Percentiles rank a stretch among this genome's conserved stretches.
These are phyloP conservation scores for Pseudogymnoascus sp. DNA, from an alignment of 2,329 filamentous ascomycete species.

Conservation along the genomic window DNA sequence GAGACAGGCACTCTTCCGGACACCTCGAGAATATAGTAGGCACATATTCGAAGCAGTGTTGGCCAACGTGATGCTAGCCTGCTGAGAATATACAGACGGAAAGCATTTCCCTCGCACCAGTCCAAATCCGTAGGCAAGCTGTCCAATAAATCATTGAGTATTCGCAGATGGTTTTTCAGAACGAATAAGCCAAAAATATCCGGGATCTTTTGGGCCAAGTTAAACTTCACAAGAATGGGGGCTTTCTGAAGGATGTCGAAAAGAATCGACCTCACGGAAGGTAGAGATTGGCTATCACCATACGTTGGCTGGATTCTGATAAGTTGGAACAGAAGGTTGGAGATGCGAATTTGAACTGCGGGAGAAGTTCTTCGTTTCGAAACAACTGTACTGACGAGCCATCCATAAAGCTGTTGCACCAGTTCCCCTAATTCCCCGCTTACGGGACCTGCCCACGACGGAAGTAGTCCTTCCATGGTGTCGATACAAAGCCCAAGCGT, in stretches of 20 bases:
- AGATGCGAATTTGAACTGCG: slow-evolving; percentile 57
- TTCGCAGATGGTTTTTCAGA: slow-evolving; percentile 71
- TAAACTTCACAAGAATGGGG: slow-evolving; percentile 64
- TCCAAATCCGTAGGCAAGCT: slow-evolving; percentile 65
- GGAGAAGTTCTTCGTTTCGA: slow-evolving; percentile 61
- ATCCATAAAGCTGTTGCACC: slow-evolving; percentile 68
- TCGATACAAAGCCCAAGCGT: slow-evolving; percentile 59
- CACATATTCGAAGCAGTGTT: slow-evolving; percentile 73
- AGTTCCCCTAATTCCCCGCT: slow-evolving; percentile 52
- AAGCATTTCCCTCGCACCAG: slow-evolving; percentile 72
- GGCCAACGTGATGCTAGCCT: slow-evolving; percentile 75
- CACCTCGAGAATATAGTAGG: slow-evolving; percentile 91
- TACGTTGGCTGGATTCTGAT: slow-evolving; percentile 60
- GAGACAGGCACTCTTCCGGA: slow-evolving; percentile 62
- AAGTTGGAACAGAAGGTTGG: slow-evolving; percentile 60
- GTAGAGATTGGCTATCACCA: slow-evolving; percentile 34
- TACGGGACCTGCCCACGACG: slow-evolving; percentile 20
- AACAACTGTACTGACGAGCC: slow-evolving; percentile 61
- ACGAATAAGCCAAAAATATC: slow-evolving; percentile 72
- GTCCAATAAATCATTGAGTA: slow-evolving; percentile 76
- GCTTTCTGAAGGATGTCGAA: slow-evolving; percentile 62
- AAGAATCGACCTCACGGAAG: slow-evolving; percentile 57
- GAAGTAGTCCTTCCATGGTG: slow-evolving; percentile 46
- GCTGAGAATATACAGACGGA: slow-evolving; percentile 68
- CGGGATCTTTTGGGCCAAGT: slow-evolving; percentile 60